These are phyloP conservation scores for Phialophora macrospora DNA, from an alignment of 2,329 filamentous ascomycete genomes.

Conservation along the genomic window DNA sequence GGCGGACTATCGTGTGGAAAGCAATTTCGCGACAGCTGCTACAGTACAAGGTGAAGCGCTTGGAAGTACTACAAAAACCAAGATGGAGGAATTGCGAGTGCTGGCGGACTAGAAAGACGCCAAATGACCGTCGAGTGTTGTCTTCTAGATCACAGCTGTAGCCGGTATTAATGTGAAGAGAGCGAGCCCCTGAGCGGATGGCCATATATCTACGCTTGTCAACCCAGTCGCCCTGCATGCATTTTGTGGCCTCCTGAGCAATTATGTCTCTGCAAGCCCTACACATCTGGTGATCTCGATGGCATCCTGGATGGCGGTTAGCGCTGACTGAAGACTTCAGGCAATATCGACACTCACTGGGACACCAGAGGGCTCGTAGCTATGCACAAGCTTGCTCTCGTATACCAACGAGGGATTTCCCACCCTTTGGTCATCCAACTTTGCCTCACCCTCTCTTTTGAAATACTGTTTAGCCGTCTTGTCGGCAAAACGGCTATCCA, in stretches of 20 bases:
- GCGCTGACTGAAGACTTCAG: neutral
- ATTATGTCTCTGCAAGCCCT: constrained; percentile 42
- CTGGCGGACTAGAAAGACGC: neutral
- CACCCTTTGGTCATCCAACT: constrained; percentile 36
- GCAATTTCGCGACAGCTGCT: neutral
- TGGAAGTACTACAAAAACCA: neutral
- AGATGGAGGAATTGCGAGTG: neutral
- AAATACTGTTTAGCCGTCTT: constrained; percentile 40
- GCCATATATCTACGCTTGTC: neutral
- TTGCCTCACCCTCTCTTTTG: constrained; percentile 37
- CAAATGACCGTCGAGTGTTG: neutral
- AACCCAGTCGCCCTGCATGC: neutral
- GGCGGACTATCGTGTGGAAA: neutral
- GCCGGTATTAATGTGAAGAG: neutral
- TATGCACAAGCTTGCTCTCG: constrained; percentile 65
- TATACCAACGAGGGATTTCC: constrained; percentile 59
- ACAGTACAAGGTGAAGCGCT: neutral
- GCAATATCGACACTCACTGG: constrained; percentile 47
- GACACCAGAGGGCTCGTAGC: constrained; percentile 70
- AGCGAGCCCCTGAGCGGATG: neutral
- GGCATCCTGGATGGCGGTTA: constrained; percentile 60
- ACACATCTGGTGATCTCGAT: constrained; percentile 69
- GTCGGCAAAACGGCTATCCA: constrained; percentile 36
- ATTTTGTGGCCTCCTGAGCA: neutral
- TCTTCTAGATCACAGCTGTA: neutral